Percentiles rank a stretch among this genome's conserved stretches.
phyloP scores from a whole-genome alignment of 306 rosid genomes.

The Pyrus pyrifolia region DNA sequence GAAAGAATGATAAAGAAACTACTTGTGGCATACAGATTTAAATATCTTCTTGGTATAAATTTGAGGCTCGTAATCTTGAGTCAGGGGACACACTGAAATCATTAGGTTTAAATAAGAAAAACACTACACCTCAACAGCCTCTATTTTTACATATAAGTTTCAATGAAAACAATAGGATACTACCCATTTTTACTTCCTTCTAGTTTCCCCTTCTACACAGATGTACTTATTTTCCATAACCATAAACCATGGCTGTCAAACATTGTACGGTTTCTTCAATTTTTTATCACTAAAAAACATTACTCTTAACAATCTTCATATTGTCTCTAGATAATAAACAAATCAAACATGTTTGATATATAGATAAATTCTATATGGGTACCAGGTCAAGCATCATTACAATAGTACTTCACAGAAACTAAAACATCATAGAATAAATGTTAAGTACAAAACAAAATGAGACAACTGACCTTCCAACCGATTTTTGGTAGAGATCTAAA shows the following conservation, averaged over 20 bases:
- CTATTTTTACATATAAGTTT: not conserved
- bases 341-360: not conserved
- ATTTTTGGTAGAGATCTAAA: constrained; percentile 65
- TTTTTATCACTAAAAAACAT: not conserved
- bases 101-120: not conserved
- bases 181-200: not conserved
- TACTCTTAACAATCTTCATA: not conserved
- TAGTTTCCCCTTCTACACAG: not conserved
- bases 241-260: not conserved
- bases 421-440: not conserved
- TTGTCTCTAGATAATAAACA: not conserved
- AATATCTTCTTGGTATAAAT: constrained; percentile 1
- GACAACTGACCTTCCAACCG: constrained; percentile 70
- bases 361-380: not conserved
- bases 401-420: not conserved
- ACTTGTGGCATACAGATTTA: not conserved
- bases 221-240: not conserved
- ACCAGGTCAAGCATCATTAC: not conserved
- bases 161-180: not conserved
- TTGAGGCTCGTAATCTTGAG: not conserved
- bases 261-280: not conserved
- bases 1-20: constrained; percentile 2
- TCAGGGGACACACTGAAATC: not conserved
- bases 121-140: not conserved
- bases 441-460: not conserved